Base-by-base conservation (phyloP, 257 asterid genomes). In the Coffea canephora region DNA sequence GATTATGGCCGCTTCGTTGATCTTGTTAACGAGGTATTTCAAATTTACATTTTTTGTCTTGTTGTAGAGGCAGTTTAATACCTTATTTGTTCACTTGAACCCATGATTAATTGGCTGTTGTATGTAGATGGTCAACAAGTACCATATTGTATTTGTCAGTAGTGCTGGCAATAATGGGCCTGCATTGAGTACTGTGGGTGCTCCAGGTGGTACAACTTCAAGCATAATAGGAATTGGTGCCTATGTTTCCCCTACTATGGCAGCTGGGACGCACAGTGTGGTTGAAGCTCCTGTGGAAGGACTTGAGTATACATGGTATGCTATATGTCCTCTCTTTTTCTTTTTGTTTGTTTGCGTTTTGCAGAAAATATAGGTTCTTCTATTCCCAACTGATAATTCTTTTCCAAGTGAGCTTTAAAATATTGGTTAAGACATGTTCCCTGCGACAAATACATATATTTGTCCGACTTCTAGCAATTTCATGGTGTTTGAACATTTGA, bases 221-320 rank as follows among this genome's bases (percentile, higher is more conserved):
- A 93, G 99, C 87, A 92, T 95, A 73, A 93, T 95, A 80, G 99
- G 99, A 83, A 92, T 95, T 83, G 99, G 99, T 71, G 99, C 99
- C 69, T 95, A 95, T 87, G 96, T 95, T 70, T 95, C 99, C 66
- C 99, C 96, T 87, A 90, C 93, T 84, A 95, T 95, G 99, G 99
- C 99, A 87, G 96, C 93, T 19, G 98, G 98, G 75, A 87, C 98
- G 72, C 99, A 93, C 91, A 82, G 88, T 87, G 87, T 94, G 75
- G 97, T 93, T 81, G 97, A 95, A 85, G 90, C 98, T 83, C 98
- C 97, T 87, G 82, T 89, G 49, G 99, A 95, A 91, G 99, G 99
- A 74, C 97, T 95, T 77, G 97, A 95, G 79, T 95, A 95, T 80
- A 95, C 99, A 81, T 95, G 99, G 99, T 95, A 90, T 69, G 86